Percentiles rank a stretch among this genome's conserved stretches.
Conservation (phyloP, 371 early-diverging fungal species). For the Lichtheimia ramosa region DNA sequence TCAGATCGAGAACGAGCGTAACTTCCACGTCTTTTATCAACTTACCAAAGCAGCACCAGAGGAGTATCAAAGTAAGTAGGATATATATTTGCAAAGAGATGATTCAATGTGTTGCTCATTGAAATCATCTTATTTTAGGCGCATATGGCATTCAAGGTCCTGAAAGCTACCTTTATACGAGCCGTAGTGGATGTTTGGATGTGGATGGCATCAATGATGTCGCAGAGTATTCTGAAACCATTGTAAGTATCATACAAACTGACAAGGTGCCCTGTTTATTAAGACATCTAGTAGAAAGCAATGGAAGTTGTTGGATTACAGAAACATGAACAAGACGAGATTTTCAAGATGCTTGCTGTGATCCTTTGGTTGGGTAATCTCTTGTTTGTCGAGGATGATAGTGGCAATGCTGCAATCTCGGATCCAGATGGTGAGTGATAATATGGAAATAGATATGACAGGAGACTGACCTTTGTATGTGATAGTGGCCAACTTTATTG, state of each 20-base stretch:
- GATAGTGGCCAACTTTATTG: conserved; percentile 72
- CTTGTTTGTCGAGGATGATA: conserved; percentile 69
- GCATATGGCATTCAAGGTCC: conserved; percentile 79
- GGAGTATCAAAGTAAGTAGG: conserved; percentile 60
- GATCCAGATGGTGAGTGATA: conserved; percentile 59
- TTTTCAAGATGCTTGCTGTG: conserved; percentile 79
- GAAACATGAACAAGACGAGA: conserved; percentile 73
- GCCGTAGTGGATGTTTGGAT: conserved; percentile 71
- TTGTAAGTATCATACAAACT: conserved; percentile 39
- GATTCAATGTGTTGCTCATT: background rate
- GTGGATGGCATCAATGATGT: conserved; percentile 84
- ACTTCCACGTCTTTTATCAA: conserved; percentile 98
- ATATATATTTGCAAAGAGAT: background rate
- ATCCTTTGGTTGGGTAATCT: conserved; percentile 87
- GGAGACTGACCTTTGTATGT: background rate
- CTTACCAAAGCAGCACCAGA: conserved; percentile 79
- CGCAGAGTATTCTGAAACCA: conserved; percentile 70
- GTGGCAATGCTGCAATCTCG: conserved; percentile 61
- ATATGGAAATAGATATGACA: background rate
- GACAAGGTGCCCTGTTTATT: background rate
- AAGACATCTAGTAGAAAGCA: conserved; percentile 53
- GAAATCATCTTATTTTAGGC: conserved; percentile 35
- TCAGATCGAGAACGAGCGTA: conserved; percentile 93
- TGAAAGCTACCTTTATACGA: conserved; percentile 80
- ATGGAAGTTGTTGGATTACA: conserved; percentile 81